Evolutionary conservation across 768 basidiomycete genomes (phyloP), one percentile per base, ranked within the genome.

Genomic region (Leccinum sublutescens): DNA sequence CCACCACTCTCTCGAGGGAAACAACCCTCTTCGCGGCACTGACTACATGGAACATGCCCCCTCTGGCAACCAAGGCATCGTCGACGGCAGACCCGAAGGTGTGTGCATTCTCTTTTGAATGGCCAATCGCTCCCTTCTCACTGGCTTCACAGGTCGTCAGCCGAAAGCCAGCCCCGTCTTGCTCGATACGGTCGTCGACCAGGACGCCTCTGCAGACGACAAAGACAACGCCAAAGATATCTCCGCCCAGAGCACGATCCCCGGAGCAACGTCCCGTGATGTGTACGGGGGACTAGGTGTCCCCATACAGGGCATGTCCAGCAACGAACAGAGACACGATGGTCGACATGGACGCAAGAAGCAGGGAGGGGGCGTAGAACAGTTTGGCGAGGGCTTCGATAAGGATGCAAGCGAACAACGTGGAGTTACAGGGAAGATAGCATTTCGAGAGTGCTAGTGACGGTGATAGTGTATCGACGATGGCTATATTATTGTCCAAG

Each of bases 211-310:
- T 15, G 72, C 68, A 33, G 57, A 64, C 5, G 27, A 54, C 19
- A 45, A n/a, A n/a, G 40, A 40, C 4, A 40, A 51, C 1, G 66
- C 62, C 4, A 66, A 64, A 12, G 25, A 50, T 45, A 3, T 29
- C 29, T 29, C 8, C 29, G 64, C 62, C 4, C 61, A 57, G 11
- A 71, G 68, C 52, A 69, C 72, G 0, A 61, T 73, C 9, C 60
- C 54, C 2, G 76, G 77, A 36, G 75, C 72, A 29, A 77, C 77
- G 9, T 76, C 73, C 23, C 48, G 63, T 33, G 72, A 73, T 31
- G 71, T 78, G 23, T 50, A 76, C 56, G 2, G 19, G 34, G 72
- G 71, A 12, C 50, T 73, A 19, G 75, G 75, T 2, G 62, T 65
- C 31, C 76, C 76, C 14, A 58, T 50, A 7, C 61, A 66, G 17